phyloP scores from a whole-genome alignment of 2,329 filamentous ascomycete genomes.

The Trichoderma oligosporum region DNA sequence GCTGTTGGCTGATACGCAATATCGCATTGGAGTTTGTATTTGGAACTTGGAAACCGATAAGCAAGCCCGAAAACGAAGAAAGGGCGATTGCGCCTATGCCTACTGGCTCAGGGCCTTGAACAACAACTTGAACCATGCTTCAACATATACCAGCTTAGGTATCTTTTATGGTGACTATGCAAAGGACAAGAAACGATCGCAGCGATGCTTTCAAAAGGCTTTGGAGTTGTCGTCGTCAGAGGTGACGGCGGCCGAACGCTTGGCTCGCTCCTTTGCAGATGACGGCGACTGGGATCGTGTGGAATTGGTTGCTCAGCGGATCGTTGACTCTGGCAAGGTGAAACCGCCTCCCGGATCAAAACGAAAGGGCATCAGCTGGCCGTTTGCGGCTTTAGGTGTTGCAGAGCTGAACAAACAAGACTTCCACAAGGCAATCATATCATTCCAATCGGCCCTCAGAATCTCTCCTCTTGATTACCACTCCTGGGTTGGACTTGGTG shows the following conservation, averaged over 20 bases:
- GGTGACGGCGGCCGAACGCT: slow-evolving; percentile 77
- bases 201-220: slow-evolving; percentile 94
- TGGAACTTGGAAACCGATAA: slow-evolving; percentile 79
- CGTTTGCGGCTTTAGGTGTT: slow-evolving; percentile 86
- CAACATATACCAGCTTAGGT: slow-evolving; percentile 86
- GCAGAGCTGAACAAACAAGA: slow-evolving; percentile 94
- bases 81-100: slow-evolving; percentile 66
- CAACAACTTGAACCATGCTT: slow-evolving; percentile 81
- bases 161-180: slow-evolving; percentile 89
- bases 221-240: slow-evolving; percentile 88
- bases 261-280: slow-evolving; percentile 82
- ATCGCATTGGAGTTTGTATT: slow-evolving; percentile 79
- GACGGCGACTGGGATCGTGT: slow-evolving; percentile 95
- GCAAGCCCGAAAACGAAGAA: slow-evolving; percentile 71
- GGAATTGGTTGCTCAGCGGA: slow-evolving; percentile 83
- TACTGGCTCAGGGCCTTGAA: slow-evolving; percentile 81
- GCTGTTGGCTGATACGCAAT: slow-evolving; percentile 79
- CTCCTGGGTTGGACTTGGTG: slow-evolving; percentile 93
- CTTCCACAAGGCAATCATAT: slow-evolving; percentile 81
- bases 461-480: slow-evolving; percentile 86
- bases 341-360: slow-evolving; percentile 88
- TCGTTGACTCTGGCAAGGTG: slow-evolving; percentile 92
- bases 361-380: slow-evolving; percentile 91
- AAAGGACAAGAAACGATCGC: slow-evolving; percentile 78
- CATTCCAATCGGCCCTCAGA: slow-evolving; percentile 83